Evolutionary conservation across 106 monocot genomes (phyloP).

Genomic region (Dioscorea dumetorum): DNA sequence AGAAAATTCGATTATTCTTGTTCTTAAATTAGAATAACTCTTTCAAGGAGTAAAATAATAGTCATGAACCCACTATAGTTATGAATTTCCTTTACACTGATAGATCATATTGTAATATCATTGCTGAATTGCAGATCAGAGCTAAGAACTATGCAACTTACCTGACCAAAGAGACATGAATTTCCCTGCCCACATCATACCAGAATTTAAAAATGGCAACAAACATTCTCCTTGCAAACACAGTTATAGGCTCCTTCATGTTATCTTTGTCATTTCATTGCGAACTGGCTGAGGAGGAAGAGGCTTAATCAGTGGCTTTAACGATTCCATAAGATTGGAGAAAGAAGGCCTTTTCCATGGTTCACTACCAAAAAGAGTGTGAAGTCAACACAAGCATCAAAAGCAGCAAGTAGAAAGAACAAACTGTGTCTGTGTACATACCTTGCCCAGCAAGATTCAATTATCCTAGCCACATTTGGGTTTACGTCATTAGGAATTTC

Average conservation of each 20-base stretch:
- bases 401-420: background rate
- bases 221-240: background rate
- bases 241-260: background rate
- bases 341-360: conserved; percentile 93
- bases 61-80: too few species aligned
- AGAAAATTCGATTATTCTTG: too few species aligned
- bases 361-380: conserved; percentile 41
- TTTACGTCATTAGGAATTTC: conserved; percentile 76
- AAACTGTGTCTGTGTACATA: conserved; percentile 15
- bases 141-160: too few species aligned
- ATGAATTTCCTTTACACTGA: too few species aligned
- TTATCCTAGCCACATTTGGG: conserved; percentile 62
- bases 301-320: conserved; percentile 62
- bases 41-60: too few species aligned
- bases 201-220: background rate
- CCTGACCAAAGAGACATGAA: too few species aligned
- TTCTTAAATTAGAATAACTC: too few species aligned
- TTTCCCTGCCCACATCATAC: too few species aligned
- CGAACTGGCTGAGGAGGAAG: conserved; percentile 24
- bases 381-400: background rate
- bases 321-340: conserved; percentile 62
- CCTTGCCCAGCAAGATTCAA: conserved; percentile 93
- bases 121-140: too few species aligned
- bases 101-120: too few species aligned
- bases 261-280: conserved; percentile 20